Percentiles rank a stretch among this genome's conserved stretches.
These are phyloP conservation scores for Jaltomata sinuosa DNA, from an alignment of 257 asterid genomes.

Conservation along the genomic window DNA sequence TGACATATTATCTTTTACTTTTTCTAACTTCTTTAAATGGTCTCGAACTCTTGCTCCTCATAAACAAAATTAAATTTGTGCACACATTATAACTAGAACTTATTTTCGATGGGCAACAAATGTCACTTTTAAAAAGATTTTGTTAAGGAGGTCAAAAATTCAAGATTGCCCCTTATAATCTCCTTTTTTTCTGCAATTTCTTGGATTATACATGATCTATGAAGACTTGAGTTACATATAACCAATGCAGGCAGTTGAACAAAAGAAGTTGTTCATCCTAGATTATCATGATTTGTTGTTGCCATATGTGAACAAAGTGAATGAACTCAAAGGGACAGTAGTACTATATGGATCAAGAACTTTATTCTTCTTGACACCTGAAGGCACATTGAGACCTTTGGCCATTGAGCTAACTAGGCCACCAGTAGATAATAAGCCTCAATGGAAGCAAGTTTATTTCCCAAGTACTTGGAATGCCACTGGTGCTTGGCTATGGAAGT, in stretches of 20 bases:
- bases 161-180: neutral
- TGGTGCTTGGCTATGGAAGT: conserved; percentile 65
- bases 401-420: conserved; percentile 78
- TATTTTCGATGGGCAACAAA: neutral
- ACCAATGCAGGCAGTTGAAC: conserved; percentile 43
- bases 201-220: too few species aligned
- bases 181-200: too few species aligned
- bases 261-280: conserved; percentile 54
- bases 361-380: conserved; percentile 43
- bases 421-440: conserved; percentile 41
- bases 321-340: conserved; percentile 43
- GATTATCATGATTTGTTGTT: conserved; percentile 63
- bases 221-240: neutral
- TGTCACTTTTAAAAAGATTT: too few species aligned
- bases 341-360: conserved; percentile 71
- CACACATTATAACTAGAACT: too few species aligned
- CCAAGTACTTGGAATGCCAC: conserved; percentile 43
- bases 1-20: too few species aligned
- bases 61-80: too few species aligned
- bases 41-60: neutral
- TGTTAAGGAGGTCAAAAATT: neutral
- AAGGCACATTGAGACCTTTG: conserved; percentile 44
- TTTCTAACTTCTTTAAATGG: too few species aligned
- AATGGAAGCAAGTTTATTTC: conserved; percentile 42
- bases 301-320: conserved; percentile 61